Conservation (phyloP, 306 rosid genomes). For the Cicer yamashitae region DNA sequence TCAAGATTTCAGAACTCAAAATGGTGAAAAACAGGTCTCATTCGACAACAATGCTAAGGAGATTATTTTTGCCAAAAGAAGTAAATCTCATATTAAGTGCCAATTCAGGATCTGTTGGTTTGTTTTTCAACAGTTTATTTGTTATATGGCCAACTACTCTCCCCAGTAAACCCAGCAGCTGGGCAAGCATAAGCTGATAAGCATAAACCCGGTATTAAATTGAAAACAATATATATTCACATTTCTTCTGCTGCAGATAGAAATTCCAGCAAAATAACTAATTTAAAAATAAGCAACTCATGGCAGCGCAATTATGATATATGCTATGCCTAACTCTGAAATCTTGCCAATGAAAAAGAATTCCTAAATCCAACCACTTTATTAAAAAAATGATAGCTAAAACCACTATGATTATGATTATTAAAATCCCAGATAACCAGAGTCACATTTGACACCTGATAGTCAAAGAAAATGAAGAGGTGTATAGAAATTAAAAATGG, state of each 20-base stretch:
- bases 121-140: slow-evolving; percentile 7
- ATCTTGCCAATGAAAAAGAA: slow-evolving; percentile 7
- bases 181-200: not conserved
- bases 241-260: not conserved
- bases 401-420: not conserved
- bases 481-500: not conserved
- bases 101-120: not conserved
- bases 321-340: not conserved
- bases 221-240: not conserved
- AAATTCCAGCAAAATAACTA: slow-evolving; percentile 9
- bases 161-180: no score
- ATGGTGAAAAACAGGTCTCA: not conserved
- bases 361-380: not conserved
- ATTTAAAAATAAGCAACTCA: not conserved
- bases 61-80: not conserved
- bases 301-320: not conserved
- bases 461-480: slow-evolving; percentile 1
- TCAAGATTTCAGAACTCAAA: not conserved
- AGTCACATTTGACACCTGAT: not conserved
- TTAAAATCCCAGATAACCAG: slow-evolving; percentile 20
- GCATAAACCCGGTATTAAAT: not conserved
- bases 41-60: not conserved
- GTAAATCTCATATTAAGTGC: not conserved
- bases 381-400: slow-evolving; percentile 3
- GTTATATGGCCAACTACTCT: not conserved